Conservation (phyloP, 768 basidiomycete species). For the Gloeostereum incarnatum region DNA sequence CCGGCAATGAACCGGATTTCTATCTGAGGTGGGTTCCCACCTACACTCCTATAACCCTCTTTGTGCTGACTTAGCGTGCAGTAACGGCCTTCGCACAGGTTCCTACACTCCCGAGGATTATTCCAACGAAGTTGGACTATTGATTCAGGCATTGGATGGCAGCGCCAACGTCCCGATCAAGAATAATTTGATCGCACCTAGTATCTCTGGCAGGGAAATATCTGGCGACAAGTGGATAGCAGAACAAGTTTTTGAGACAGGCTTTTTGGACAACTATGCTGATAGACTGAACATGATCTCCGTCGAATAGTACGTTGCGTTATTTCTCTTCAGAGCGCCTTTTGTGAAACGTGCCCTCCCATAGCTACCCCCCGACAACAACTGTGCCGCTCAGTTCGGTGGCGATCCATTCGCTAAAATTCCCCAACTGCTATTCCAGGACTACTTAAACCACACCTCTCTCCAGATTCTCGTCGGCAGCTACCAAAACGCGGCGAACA, state of each 20-base stretch:
- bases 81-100: constrained; percentile 25
- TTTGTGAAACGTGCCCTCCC: neutral
- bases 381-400: constrained; percentile 45
- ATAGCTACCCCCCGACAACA: constrained; percentile 29
- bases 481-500: constrained; percentile 40
- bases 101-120: constrained; percentile 29
- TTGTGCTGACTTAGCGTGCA: too few species aligned
- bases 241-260: constrained; percentile 44
- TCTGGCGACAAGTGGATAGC: constrained; percentile 52
- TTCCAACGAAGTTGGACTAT: constrained; percentile 38
- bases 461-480: constrained; percentile 36
- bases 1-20: constrained; percentile 58
- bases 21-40: constrained; percentile 19
- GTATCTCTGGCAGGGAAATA: constrained; percentile 35
- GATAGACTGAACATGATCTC: constrained; percentile 33
- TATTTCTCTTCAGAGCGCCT: neutral
- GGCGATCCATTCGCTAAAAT: constrained; percentile 26
- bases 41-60: too few species aligned
- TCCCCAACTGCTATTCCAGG: constrained; percentile 38
- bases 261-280: constrained; percentile 34
- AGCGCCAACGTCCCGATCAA: constrained; percentile 22
- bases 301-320: constrained; percentile 53
- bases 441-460: constrained; percentile 52
- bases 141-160: constrained; percentile 31
- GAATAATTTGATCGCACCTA: constrained; percentile 51